Evolutionary conservation across 371 early-diverging fungal species (phyloP).

Genomic region (Apophysomyces trapeziformis): DNA sequence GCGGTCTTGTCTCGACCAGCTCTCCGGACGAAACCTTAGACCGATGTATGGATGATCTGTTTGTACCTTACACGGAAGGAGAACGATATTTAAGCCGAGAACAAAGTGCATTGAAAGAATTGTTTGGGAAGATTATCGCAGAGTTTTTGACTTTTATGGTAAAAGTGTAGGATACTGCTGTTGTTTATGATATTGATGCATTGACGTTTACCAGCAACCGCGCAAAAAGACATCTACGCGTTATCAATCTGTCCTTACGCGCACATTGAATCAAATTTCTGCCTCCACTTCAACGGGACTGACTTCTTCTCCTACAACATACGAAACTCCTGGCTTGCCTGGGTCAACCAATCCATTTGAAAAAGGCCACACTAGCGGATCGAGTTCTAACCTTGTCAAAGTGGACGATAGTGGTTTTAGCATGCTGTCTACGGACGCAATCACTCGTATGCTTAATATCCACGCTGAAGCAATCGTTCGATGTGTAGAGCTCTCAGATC

Average conservation of each 20-base stretch:
- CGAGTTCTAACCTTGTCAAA: conserved; percentile 27
- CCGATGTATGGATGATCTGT: conserved; percentile 92
- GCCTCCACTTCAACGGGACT: conserved; percentile 42
- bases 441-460: conserved; percentile 72
- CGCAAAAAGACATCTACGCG: conserved; percentile 60
- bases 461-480: conserved; percentile 88
- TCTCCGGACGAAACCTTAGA: conserved; percentile 72
- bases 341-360: conserved; percentile 24
- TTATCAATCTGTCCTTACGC: conserved; percentile 68
- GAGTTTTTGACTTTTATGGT: conserved; percentile 52
- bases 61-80: conserved; percentile 92
- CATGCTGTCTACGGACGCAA: conserved; percentile 61
- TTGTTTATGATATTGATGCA: too few relatives aligned
- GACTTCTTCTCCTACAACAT: background rate
- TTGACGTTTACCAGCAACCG: conserved; percentile 46
- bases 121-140: conserved; percentile 62
- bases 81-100: conserved; percentile 86
- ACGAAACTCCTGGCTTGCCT: conserved; percentile 2
- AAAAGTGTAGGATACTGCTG: conserved; percentile 5
- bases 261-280: conserved; percentile 75
- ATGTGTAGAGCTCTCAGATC: conserved; percentile 78
- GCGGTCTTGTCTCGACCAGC: conserved; percentile 44
- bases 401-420: conserved; percentile 56
- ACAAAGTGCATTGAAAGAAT: conserved; percentile 61
- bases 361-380: conserved; percentile 1